Conservation (phyloP, 306 rosid species). For the Cucurbita moschata region DNA sequence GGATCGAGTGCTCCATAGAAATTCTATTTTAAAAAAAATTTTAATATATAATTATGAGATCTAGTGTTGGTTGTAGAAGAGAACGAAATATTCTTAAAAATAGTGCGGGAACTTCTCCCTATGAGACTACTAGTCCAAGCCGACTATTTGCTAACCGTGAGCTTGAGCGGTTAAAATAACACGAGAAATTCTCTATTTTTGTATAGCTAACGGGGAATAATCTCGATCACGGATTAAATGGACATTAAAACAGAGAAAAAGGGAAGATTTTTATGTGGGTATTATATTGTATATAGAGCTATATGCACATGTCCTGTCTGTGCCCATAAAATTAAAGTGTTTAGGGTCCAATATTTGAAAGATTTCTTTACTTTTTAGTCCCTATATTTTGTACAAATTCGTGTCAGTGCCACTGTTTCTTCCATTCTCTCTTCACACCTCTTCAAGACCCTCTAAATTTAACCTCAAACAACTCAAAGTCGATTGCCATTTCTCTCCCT, state of each 20-base stretch:
- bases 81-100: too few relatives aligned
- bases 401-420: constrained; percentile 5
- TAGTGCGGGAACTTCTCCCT: too few relatives aligned
- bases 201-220: too few relatives aligned
- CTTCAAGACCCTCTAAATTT: not conserved
- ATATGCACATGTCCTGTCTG: not conserved
- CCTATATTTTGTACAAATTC: not conserved
- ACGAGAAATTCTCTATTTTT: too few relatives aligned
- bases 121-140: too few relatives aligned
- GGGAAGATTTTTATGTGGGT: constrained; percentile 1
- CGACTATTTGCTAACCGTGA: too few relatives aligned
- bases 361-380: not conserved
- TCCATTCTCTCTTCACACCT: not conserved
- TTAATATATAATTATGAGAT: too few relatives aligned
- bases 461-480: not conserved
- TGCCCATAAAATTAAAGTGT: not conserved
- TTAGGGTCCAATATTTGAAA: not conserved
- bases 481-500: not conserved
- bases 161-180: too few relatives aligned
- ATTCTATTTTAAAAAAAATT: too few relatives aligned
- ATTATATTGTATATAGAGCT: constrained; percentile 2
- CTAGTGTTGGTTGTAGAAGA: too few relatives aligned
- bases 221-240: too few relatives aligned
- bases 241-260: not conserved
- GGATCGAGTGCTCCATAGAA: too few relatives aligned